Evolutionary conservation across 2,329 filamentous ascomycete species (phyloP).

Genomic region (Hymenoscyphus albidus): DNA sequence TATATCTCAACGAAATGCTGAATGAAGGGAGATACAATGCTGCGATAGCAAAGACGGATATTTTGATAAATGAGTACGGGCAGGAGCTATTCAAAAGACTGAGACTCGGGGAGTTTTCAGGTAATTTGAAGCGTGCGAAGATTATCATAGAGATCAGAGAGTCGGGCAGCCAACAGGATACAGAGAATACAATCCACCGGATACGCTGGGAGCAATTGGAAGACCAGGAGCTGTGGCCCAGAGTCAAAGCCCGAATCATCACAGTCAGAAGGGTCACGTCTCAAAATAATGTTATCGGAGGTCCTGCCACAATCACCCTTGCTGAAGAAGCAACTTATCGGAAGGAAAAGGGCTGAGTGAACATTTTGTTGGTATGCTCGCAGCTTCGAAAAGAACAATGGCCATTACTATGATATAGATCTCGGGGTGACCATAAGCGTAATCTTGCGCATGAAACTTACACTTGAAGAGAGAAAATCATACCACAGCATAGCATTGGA

Average conservation of each 20-base stretch:
- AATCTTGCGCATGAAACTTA: neutral
- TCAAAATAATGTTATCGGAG: neutral
- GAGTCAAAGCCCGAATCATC: neutral
- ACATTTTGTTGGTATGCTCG: neutral
- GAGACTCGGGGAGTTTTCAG: neutral
- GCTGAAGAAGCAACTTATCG: neutral
- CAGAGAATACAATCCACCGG: slow-evolving; percentile 3
- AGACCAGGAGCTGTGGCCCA: neutral
- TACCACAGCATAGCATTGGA: neutral
- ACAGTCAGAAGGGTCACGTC: neutral
- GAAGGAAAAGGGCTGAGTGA: slow-evolving; percentile 1
- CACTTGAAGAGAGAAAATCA: neutral
- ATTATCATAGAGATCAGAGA: slow-evolving; percentile 1
- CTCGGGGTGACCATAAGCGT: neutral
- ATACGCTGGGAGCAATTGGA: slow-evolving; percentile 4
- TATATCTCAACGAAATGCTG: slow-evolving; percentile 5
- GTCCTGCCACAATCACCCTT: neutral
- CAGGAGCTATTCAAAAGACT: neutral
- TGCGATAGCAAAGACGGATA: neutral
- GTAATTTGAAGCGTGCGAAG: neutral
- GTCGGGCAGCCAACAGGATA: neutral
- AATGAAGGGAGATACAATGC: slow-evolving; percentile 4
- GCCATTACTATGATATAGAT: slow-evolving; percentile 1
- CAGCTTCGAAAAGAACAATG: slow-evolving; percentile 1
- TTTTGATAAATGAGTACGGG: neutral